phyloP scores from a whole-genome alignment of 805 yeast species.

The Isabelozyma heimii region DNA sequence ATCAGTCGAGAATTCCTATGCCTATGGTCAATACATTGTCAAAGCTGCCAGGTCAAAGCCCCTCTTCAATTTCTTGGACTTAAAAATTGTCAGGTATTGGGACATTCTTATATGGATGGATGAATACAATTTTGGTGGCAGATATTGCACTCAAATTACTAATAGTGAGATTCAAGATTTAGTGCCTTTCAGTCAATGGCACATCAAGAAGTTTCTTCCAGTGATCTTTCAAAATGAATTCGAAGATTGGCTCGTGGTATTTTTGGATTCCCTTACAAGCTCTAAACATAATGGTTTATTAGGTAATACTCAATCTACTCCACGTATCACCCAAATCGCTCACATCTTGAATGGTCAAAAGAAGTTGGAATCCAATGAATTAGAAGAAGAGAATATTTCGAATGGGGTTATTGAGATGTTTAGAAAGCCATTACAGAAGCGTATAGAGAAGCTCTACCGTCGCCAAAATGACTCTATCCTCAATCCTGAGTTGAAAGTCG shows the following conservation, averaged over 20 bases:
- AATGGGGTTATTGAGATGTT: conserved; percentile 55
- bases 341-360: conserved; percentile 47
- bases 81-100: conserved; percentile 79
- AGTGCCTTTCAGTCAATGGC: conserved; percentile 69
- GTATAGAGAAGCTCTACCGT: conserved; percentile 62
- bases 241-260: conserved; percentile 79
- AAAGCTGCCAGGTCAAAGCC: conserved; percentile 79
- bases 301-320: conserved; percentile 46
- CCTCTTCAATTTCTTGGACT: conserved; percentile 76
- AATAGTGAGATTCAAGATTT: conserved; percentile 44
- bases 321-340: conserved; percentile 67
- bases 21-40: conserved; percentile 81
- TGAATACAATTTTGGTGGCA: conserved; percentile 80
- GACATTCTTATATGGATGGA: conserved; percentile 96
- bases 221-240: conserved; percentile 74
- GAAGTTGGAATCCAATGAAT: conserved; percentile 30
- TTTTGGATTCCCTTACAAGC: conserved; percentile 66
- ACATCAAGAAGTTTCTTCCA: conserved; percentile 72
- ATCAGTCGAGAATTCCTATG: conserved; percentile 83
- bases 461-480: conserved; percentile 73
- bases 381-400: conserved; percentile 25
- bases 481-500: conserved; percentile 59
- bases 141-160: conserved; percentile 46
- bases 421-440: conserved; percentile 60
- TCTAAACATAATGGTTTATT: conserved; percentile 43